Evolutionary conservation across 495 filamentous ascomycete genomes (phyloP), one percentile per base, ranked within the genome.

Genomic region (Aspergillus sclerotiicarbonarius): DNA sequence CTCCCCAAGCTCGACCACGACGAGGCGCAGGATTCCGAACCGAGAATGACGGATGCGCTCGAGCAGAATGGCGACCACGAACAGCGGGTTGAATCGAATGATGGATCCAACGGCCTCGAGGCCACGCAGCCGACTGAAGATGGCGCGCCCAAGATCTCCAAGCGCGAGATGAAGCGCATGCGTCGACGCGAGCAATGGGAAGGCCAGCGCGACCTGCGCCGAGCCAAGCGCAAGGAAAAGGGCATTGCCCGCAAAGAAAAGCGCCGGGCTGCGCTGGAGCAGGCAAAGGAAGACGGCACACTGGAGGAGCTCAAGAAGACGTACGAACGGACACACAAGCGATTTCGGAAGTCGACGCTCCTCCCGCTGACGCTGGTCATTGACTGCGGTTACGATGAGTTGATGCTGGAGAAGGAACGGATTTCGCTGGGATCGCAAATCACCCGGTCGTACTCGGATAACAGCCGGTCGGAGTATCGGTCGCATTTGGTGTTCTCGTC

Each of bases 361-460:
- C 73, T 92, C 7, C 92, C 93, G 3, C 71, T 98, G 7, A 81
- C 90, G 0, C 65, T 98, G 61, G 74, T 99, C 37, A 71, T 99
- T 61, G 94, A 99, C 70, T 98, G 95, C 69, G 85, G 89, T 59
- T 99, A 93, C 61, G 91, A 99, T 61, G 81, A 89, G 10, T 76
- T 93, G 64, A 99, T 99, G 94, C 77, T 74, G 29, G 84, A 89
- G 0, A 84, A 87, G 53, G 95, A 99, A 67, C 76, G 90, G 16
- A 85, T 89, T 8, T 96, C 91, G 3, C 80, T 98, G 9, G 84
- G 80, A 2, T 81, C 82, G 25, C 94, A 99, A 71, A 71, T 99
- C 54, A 94, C 90, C 3, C 79, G 95, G 19, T 85, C 81, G 61
- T 98, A 99, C 75, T 91, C 92, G 4, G 88, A 95, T 62, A 96